phyloP scores from a whole-genome alignment of 2,329 filamentous ascomycete species.

The Aureobasidium sp. region DNA sequence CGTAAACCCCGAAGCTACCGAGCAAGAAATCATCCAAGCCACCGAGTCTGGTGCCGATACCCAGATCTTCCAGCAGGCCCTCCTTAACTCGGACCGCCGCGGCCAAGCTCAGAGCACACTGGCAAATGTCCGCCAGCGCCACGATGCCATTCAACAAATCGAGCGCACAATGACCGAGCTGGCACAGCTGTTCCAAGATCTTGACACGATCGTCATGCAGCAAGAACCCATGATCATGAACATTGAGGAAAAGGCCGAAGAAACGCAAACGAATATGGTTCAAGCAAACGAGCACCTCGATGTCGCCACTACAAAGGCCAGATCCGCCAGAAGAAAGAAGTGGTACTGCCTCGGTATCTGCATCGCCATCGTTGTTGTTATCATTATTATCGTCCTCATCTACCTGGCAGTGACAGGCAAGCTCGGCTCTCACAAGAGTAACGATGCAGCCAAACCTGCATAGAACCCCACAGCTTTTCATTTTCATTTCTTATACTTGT shows the following conservation, averaged over 20 bases:
- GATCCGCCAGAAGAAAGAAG: slow-evolving; percentile 82
- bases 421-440: slow-evolving; percentile 1
- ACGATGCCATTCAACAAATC: slow-evolving; percentile 84
- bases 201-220: slow-evolving; percentile 76
- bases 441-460: background rate
- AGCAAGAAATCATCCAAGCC: slow-evolving; percentile 67
- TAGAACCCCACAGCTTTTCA: background rate
- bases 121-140: slow-evolving; percentile 70
- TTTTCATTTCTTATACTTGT: background rate
- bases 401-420: slow-evolving; percentile 19
- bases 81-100: slow-evolving; percentile 71
- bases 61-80: slow-evolving; percentile 80
- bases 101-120: slow-evolving; percentile 75
- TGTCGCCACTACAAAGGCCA: slow-evolving; percentile 72
- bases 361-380: slow-evolving; percentile 27
- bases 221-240: slow-evolving; percentile 72
- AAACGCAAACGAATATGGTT: slow-evolving; percentile 73
- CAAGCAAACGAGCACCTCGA: slow-evolving; percentile 79
- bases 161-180: slow-evolving; percentile 84
- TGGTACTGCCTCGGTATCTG: slow-evolving; percentile 84
- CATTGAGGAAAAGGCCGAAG: slow-evolving; percentile 81
- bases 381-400: slow-evolving; percentile 32
- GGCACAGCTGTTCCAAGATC: slow-evolving; percentile 77
- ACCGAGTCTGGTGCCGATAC: slow-evolving; percentile 63
- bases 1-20: slow-evolving; percentile 70